phyloP scores from a whole-genome alignment of 2,329 filamentous ascomycete species.

The Bimuria novae-zelandiae region DNA sequence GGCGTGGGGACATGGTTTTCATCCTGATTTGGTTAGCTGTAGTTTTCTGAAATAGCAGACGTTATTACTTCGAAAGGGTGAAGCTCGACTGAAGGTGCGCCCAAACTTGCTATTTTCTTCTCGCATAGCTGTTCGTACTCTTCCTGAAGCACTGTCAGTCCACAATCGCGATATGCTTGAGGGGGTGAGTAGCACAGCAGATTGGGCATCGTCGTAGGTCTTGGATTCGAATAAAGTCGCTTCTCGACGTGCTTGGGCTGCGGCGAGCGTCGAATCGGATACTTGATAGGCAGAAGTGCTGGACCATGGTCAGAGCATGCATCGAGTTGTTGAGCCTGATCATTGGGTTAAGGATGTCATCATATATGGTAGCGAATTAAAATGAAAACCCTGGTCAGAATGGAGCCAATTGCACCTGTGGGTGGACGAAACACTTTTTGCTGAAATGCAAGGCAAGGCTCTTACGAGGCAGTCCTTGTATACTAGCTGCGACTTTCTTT shows the following conservation, averaged over 20 bases:
- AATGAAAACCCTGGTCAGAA: too few relatives aligned
- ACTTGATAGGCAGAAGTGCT: slow-evolving; percentile 57
- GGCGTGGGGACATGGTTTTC: slow-evolving; percentile 43
- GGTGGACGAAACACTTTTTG: background rate
- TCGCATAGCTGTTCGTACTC: slow-evolving; percentile 39
- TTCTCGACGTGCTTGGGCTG: slow-evolving; percentile 56
- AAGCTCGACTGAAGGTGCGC: slow-evolving; percentile 28
- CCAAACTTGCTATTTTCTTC: slow-evolving; percentile 25
- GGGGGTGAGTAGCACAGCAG: slow-evolving; percentile 55
- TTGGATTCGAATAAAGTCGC: slow-evolving; percentile 71
- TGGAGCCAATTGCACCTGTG: too few relatives aligned
- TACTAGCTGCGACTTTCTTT: slow-evolving; percentile 1
- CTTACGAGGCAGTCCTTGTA: slow-evolving; percentile 24
- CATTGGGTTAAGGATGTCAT: too few relatives aligned
- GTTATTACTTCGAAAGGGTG: slow-evolving; percentile 26
- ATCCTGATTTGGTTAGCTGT: slow-evolving; percentile 17
- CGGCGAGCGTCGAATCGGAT: slow-evolving; percentile 50
- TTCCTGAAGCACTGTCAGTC: slow-evolving; percentile 35
- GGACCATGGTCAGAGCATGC: slow-evolving; percentile 13
- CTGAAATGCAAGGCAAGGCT: slow-evolving; percentile 12
- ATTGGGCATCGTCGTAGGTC: slow-evolving; percentile 62
- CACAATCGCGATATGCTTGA: background rate
- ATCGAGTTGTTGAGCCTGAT: too few relatives aligned
- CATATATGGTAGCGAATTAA: too few relatives aligned
- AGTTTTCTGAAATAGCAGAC: background rate